Evolutionary conservation across 2,329 filamentous ascomycete species (phyloP).

Genomic region (Exophiala spinifera): DNA sequence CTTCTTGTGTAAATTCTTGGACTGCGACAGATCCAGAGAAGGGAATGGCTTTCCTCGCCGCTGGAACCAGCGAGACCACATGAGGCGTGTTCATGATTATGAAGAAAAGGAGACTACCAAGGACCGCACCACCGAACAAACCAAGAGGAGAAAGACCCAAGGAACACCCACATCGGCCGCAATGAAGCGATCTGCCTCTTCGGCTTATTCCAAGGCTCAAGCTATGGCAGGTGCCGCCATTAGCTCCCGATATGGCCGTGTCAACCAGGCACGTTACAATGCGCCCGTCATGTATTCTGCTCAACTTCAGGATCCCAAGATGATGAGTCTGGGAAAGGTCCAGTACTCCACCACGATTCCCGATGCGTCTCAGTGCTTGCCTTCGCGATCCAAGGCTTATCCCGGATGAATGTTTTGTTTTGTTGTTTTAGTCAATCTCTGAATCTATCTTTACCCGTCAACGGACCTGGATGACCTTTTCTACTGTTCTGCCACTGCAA

Average conservation of each 20-base stretch:
- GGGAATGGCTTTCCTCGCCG: conserved; percentile 90
- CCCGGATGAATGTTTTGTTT: conserved; percentile 11
- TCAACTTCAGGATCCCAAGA: conserved; percentile 14
- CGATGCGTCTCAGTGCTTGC: conserved; percentile 10
- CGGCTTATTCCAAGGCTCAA: conserved; percentile 20
- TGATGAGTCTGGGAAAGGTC: conserved; percentile 20
- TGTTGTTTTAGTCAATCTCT: conserved; percentile 9
- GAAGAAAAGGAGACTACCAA: conserved; percentile 31
- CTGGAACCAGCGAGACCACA: conserved; percentile 96
- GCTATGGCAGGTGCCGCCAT: conserved; percentile 18
- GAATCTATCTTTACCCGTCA: conserved; percentile 11
- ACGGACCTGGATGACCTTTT: conserved; percentile 5
- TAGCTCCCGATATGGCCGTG: conserved; percentile 6
- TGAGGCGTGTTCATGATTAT: conserved; percentile 84
- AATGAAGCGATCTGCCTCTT: conserved; percentile 29
- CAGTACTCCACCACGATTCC: conserved; percentile 15
- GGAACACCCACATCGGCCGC: conserved; percentile 21
- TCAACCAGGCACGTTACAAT: conserved; percentile 17
- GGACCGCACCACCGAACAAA: conserved; percentile 10
- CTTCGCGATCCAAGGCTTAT: conserved; percentile 13
- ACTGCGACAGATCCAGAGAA: conserved; percentile 76
- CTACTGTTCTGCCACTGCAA: conserved; percentile 7
- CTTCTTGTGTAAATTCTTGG: conserved; percentile 81
- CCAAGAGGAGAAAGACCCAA: conserved; percentile 25
- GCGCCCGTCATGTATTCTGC: conserved; percentile 12